Percentiles rank a stretch among this genome's conserved stretches.
phyloP scores from a whole-genome alignment of 192 early-diverging fungal genomes.

The Coemansia sp. region DNA sequence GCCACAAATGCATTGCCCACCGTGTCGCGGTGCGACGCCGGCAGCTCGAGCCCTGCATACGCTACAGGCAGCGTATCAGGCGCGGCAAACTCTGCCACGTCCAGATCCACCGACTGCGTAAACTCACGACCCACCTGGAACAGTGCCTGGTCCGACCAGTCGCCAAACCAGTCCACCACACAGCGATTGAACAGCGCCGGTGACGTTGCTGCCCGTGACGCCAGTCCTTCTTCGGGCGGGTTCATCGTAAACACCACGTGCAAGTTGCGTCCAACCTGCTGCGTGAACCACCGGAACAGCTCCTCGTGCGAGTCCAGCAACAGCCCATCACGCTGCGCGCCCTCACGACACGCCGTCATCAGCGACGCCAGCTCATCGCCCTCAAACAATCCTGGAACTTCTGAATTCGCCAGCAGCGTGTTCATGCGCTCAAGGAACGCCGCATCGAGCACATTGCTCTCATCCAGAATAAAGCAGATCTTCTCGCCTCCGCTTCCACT shows the following conservation, averaged over 20 bases:
- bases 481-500: slow-evolving; percentile 97
- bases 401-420: slow-evolving; percentile 96
- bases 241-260: slow-evolving; percentile 99
- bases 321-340: slow-evolving; percentile 86
- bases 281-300: slow-evolving; percentile 96
- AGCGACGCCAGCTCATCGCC: slow-evolving; percentile 94
- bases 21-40: slow-evolving; percentile 77
- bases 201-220: slow-evolving; percentile 91
- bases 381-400: slow-evolving; percentile 98
- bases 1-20: slow-evolving; percentile 90
- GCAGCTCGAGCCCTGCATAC: slow-evolving; percentile 69
- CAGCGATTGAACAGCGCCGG: slow-evolving; percentile 99
- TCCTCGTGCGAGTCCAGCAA: slow-evolving; percentile 94
- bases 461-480: slow-evolving; percentile 97
- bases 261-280: slow-evolving; percentile 93
- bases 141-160: slow-evolving; percentile 97
- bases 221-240: slow-evolving; percentile 84
- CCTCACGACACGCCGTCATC: slow-evolving; percentile 94
- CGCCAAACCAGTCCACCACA: slow-evolving; percentile 99
- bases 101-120: slow-evolving; percentile 86
- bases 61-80: slow-evolving; percentile 75
- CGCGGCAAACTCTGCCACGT: slow-evolving; percentile 64
- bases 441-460: slow-evolving; percentile 94
- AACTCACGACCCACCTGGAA: slow-evolving; percentile 98
- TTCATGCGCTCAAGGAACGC: slow-evolving; percentile 99